Base-by-base conservation (phyloP, 352 stramenopile genomes). In the Globisporangium lucens region DNA sequence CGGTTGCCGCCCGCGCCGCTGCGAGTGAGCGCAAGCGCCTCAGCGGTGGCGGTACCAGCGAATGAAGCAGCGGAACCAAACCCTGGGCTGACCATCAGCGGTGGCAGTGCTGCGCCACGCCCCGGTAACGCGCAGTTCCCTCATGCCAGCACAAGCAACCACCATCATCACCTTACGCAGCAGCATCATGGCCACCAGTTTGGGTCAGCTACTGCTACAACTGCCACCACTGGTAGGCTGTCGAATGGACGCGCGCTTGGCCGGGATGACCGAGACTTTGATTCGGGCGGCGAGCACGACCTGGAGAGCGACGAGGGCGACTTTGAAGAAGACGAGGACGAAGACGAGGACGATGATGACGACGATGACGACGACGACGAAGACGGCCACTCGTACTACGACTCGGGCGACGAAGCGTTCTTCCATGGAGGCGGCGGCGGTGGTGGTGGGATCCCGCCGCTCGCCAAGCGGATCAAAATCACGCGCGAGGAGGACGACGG, bases 391-490 rank as follows among this genome's bases (percentile, higher is more conserved):
- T 59, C 64, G 65, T 89, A 84, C 58, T 87, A 90, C 57, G 85
- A 94, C 27, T 87, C 81, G 0, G 73, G 71, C 2, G 85, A 91
- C 43, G 85, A 89, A 8, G 66, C 68, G 30, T 80, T 74, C 30
- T 77, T 76, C 43, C 51, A 72, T 30, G 36, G 69, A 27, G 36
- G 60, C 13, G 29, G 60, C 13, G 29, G 61, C 20, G 12, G 60
- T 20, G 27, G 53, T 38, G 24, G 56, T 12, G 38, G 43, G 22
- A 33, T 87, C 9, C 70, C 68, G 5, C 79, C 74, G 33, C 47
- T 87, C 24, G 36, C 72, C 1, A 89, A 89, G 53, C 83, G 85
- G 4, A 47, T 84, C 22, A 91, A 89, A 33, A 71, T 91, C 5
- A 77, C 71, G 0, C 61, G 63, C 9, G 64, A 75, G 12, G 67